These are phyloP conservation scores for Populus davidiana DNA, from an alignment of 345 rosid species.

Conservation along the genomic window DNA sequence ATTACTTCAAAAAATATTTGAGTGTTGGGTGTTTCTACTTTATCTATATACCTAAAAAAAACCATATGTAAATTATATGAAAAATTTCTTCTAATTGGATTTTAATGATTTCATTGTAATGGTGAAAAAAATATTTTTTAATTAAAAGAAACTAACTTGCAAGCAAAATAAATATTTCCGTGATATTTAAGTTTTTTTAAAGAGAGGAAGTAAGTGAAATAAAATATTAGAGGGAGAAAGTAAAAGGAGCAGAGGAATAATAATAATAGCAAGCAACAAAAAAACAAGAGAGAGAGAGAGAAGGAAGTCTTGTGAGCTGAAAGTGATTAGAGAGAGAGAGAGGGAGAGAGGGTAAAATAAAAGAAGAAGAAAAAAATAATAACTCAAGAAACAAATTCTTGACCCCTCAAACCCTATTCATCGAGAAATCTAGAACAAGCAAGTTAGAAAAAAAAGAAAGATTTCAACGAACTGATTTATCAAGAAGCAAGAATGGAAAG, in stretches of 20 bases:
- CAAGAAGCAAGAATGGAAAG: conserved; percentile 39
- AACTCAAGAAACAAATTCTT: neutral
- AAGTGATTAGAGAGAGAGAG: neutral
- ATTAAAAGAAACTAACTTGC: neutral
- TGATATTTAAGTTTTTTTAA: neutral
- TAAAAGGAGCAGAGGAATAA: neutral
- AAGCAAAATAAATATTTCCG: neutral
- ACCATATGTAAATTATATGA: too few relatives aligned
- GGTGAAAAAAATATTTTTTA: neutral
- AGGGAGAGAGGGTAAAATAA: neutral
- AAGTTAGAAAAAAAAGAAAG: neutral
- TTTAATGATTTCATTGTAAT: neutral
- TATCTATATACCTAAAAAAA: too few relatives aligned
- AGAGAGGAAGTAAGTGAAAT: neutral
- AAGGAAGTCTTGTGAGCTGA: neutral
- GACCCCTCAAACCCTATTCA: neutral
- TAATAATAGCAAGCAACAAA: neutral
- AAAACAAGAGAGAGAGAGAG: neutral
- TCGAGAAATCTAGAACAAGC: neutral
- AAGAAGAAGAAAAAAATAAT: neutral
- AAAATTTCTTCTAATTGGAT: neutral
- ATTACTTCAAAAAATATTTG: too few relatives aligned
- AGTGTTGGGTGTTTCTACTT: too few relatives aligned
- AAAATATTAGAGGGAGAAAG: neutral
- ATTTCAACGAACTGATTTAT: neutral